These are phyloP conservation scores for Acidomyces sp. DNA, from an alignment of 495 filamentous ascomycete genomes.

Conservation along the genomic window DNA sequence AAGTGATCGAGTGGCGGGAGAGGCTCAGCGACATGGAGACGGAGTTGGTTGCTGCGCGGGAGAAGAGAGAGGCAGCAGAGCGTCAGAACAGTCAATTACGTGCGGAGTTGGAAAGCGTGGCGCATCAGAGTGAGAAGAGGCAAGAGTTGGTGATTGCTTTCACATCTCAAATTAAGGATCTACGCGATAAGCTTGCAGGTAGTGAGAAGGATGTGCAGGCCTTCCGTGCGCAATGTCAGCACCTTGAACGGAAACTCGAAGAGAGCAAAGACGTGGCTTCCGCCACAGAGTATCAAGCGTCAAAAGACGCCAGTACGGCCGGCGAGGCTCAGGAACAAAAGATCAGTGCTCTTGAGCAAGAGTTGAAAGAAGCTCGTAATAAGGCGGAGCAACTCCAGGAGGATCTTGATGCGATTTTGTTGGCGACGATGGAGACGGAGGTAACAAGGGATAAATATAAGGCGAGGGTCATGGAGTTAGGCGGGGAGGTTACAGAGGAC, in stretches of 20 bases:
- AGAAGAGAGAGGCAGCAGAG: no score
- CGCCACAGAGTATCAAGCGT: not conserved
- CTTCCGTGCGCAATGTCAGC: slow-evolving; percentile 11
- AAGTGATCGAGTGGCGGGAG: no score
- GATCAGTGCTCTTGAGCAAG: slow-evolving; percentile 18
- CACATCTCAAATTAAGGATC: slow-evolving; percentile 2
- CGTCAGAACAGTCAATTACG: not conserved
- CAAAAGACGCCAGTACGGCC: slow-evolving; percentile 5
- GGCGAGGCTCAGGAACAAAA: no score
- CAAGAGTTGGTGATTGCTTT: not conserved
- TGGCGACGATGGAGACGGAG: slow-evolving; percentile 30
- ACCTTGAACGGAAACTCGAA: slow-evolving; percentile 24
- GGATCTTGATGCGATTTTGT: slow-evolving; percentile 32
- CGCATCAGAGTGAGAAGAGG: slow-evolving; percentile 3
- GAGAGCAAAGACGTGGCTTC: slow-evolving; percentile 2
- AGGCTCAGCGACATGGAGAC: no score
- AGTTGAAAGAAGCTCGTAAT: slow-evolving; percentile 23
- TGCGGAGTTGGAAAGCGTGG: slow-evolving; percentile 5
- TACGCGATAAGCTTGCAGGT: slow-evolving; percentile 12
- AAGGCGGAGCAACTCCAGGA: slow-evolving; percentile 24
- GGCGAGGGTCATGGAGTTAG: slow-evolving; percentile 29
- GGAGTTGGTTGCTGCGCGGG: no score
- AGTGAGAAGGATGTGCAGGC: slow-evolving; percentile 14
- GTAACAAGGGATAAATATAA: slow-evolving; percentile 30
- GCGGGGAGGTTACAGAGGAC: slow-evolving; percentile 28